Conservation (phyloP, 1,284 basidiomycete genomes). For the Chondrostereum purpureum region DNA sequence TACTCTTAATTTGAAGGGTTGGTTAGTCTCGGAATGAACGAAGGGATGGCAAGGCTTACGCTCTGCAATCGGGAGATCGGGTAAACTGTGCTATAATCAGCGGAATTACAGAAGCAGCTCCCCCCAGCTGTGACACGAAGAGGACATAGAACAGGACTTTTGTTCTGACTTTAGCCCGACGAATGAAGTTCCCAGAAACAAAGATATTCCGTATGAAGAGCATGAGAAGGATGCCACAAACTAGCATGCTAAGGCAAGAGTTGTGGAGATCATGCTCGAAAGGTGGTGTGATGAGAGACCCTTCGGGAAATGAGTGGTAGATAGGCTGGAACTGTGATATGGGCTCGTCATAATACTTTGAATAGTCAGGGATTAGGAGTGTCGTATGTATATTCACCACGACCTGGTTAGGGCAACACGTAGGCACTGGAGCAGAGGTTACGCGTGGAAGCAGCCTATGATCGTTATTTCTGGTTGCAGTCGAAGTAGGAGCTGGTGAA, state of each 20-base stretch:
- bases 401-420: slow-evolving; percentile 32
- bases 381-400: slow-evolving; percentile 45
- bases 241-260: slow-evolving; percentile 39
- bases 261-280: slow-evolving; percentile 36
- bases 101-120: slow-evolving; percentile 37
- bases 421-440: slow-evolving; percentile 21
- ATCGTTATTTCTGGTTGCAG: slow-evolving; percentile 8
- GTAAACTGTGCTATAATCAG: slow-evolving; percentile 42
- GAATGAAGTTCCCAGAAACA: slow-evolving; percentile 44
- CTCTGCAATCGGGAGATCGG: slow-evolving; percentile 26
- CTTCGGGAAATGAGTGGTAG: slow-evolving; percentile 46
- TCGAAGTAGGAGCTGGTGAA: not conserved
- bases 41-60: slow-evolving; percentile 21
- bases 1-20: slow-evolving; percentile 24
- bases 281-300: slow-evolving; percentile 49
- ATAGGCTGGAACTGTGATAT: slow-evolving; percentile 41
- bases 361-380: slow-evolving; percentile 43
- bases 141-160: slow-evolving; percentile 53
- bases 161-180: slow-evolving; percentile 52
- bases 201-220: slow-evolving; percentile 52
- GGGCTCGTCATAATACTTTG: slow-evolving; percentile 35
- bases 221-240: slow-evolving; percentile 42
- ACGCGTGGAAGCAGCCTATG: slow-evolving; percentile 23
- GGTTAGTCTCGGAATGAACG: not conserved
- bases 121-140: slow-evolving; percentile 50